phyloP scores from a whole-genome alignment of 352 stramenopile genomes.

The Globisporangium echinulatum region DNA sequence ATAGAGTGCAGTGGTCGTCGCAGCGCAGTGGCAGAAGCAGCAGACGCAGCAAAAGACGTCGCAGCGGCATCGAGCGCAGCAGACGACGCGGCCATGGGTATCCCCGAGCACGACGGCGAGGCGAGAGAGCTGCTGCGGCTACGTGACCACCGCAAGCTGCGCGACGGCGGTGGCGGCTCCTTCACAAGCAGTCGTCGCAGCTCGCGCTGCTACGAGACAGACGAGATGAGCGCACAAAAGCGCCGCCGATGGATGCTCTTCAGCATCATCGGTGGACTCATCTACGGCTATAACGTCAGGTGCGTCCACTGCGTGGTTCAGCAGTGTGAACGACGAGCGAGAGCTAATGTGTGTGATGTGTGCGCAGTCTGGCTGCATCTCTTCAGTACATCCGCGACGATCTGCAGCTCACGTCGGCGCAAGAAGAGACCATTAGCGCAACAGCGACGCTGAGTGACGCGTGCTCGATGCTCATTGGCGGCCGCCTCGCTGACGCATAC shows the following conservation, averaged over 20 bases:
- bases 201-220: conserved; percentile 12
- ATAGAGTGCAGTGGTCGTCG: too few species aligned
- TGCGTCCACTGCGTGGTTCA: neutral
- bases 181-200: conserved; percentile 9
- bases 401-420: conserved; percentile 46
- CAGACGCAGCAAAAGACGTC: neutral
- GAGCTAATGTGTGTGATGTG: neutral
- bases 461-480: conserved; percentile 72
- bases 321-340: too few species aligned
- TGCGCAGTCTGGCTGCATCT: conserved; percentile 48
- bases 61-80: too few species aligned
- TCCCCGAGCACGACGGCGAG: conserved; percentile 24
- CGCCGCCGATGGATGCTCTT: conserved; percentile 72
- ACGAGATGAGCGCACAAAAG: conserved; percentile 15
- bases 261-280: conserved; percentile 74
- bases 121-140: conserved; percentile 58
- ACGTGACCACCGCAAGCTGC: conserved; percentile 22
- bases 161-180: neutral
- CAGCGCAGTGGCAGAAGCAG: neutral
- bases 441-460: conserved; percentile 78
- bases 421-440: conserved; percentile 74
- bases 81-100: neutral
- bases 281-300: conserved; percentile 87
- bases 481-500: conserved; percentile 62
- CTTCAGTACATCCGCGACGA: conserved; percentile 80